Percentiles rank a stretch among this genome's conserved stretches.
Conservation (phyloP, 2,329 filamentous ascomycete genomes). For the Stemphylium beticola region DNA sequence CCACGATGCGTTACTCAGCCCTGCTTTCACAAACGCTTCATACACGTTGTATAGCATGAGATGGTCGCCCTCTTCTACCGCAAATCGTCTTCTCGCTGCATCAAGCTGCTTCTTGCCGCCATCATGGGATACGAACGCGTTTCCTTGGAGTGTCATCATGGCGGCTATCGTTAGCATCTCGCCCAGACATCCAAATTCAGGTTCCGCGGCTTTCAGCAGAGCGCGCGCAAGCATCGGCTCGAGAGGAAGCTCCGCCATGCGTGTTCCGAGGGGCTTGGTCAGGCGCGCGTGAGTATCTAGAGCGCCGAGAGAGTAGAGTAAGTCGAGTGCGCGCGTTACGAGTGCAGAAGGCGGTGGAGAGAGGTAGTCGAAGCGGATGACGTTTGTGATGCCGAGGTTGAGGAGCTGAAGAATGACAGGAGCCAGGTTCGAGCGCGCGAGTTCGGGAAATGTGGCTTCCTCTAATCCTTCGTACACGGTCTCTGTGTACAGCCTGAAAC, state of each 20-base stretch:
- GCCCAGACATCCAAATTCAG: slow-evolving; percentile 75
- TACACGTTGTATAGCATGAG: slow-evolving; percentile 93
- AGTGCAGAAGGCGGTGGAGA: slow-evolving; percentile 85
- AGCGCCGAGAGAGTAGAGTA: slow-evolving; percentile 85
- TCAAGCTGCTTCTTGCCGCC: slow-evolving; percentile 78
- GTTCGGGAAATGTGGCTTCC: slow-evolving; percentile 81
- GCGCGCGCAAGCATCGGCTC: slow-evolving; percentile 97
- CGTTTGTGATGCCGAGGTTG: slow-evolving; percentile 92
- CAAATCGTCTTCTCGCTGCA: slow-evolving; percentile 77
- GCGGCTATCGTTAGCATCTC: slow-evolving; percentile 92
- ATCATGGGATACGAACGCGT: slow-evolving; percentile 81
- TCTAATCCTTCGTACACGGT: slow-evolving; percentile 69
- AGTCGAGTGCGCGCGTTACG: slow-evolving; percentile 82
- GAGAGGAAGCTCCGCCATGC: slow-evolving; percentile 92
- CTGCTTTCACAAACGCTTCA: slow-evolving; percentile 81
- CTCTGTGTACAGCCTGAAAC: slow-evolving; percentile 90
- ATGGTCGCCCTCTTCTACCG: slow-evolving; percentile 92
- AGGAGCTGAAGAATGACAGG: slow-evolving; percentile 90
- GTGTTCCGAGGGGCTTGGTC: slow-evolving; percentile 81
- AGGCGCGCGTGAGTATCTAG: slow-evolving; percentile 90
- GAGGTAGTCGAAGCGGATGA: slow-evolving; percentile 87
- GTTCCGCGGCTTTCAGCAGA: slow-evolving; percentile 70
- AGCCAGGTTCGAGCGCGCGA: slow-evolving; percentile 89
- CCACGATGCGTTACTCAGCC: slow-evolving; percentile 82
- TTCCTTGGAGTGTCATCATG: slow-evolving; percentile 87